Base-by-base conservation (phyloP, 192 early-diverging fungal genomes). In the Dimargaris cristalligena region DNA sequence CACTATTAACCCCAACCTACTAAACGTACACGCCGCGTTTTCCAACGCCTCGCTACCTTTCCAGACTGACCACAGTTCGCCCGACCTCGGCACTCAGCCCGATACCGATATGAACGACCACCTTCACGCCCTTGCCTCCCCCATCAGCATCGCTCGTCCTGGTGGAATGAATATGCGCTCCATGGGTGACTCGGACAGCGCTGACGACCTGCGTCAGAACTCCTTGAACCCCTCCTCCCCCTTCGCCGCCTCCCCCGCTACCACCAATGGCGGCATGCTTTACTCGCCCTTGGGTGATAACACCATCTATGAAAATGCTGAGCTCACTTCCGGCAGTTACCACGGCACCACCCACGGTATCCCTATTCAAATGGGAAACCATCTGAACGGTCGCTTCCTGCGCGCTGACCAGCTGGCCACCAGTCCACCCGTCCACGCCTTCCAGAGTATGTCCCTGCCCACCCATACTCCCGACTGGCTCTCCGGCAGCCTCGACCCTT, bases 381-480 rank as follows among this genome's bases (percentile, higher is more conserved):
- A 4, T 28, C 9, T 9, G 4, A 4, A 4, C 6, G 22, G 48
- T 9, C 48, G 20, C 22, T 25, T 50, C 13, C 60, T 71, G 30
- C 67, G 63, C 64, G 54, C 59, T 61, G 68, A 69, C 63, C 67
- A 66, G 9, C 20, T 50, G 51, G 60, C 63, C 23, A 58, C 30
- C 25, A 69, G 67, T 49, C 74, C 72, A 30, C 34, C 22, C 9
- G 31, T 41, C 14, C 45, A 51, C 14, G 60, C 47, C 32, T 78
- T 74, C 66, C 77, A 78, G 59, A 78, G 77, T 66, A 78, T 78
- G 74, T 78, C 77, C 50, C 72, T 78, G 65, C 77, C 77, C 0
- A 66, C 62, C 4, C 69, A 74, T 61, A 35, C 60, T n/a, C 64
- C 64, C 20, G 74, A 76, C 52, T 74, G 74, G 74, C 71, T 78